Base-by-base conservation (phyloP, 495 filamentous ascomycete genomes). In the Lepidopterella palustris region DNA sequence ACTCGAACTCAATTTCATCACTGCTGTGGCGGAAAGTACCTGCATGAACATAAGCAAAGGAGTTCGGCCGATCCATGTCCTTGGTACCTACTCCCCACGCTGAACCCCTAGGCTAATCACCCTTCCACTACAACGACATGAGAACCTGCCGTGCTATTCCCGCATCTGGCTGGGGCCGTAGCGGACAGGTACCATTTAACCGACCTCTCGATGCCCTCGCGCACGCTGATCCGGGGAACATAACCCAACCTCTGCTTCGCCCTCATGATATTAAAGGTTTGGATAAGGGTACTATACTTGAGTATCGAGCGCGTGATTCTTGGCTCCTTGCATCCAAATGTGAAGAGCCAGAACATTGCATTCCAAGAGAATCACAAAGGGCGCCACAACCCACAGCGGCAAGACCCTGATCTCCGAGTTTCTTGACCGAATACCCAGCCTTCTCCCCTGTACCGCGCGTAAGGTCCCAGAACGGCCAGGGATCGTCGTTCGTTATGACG, bases 161-260 rank as follows among this genome's bases (percentile, higher is more conserved):
- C n/a, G n/a, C n/a, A n/a, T n/a, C n/a, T n/a, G n/a, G n/a, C n/a
- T n/a, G n/a, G n/a, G n/a, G n/a, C n/a, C n/a, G n/a, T n/a, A n/a
- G n/a, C n/a, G 8, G 32, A 45, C 55, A 45, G n/a, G 21, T 53
- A 26, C 45, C 45, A 59, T 8, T 23, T 8, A 11, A 59, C 47
- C 3, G 21, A 27, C 5, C 57, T 6, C 48, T 31, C 53, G 25
- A 53, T 20, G 4, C 45, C 56, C 28, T 59, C 61, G 21, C 55
- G 24, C 50, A 63, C 60, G 28, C 39, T 21, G 10, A 63, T 52
- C 35, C 35, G 27, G 4, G 61, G 50, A 6, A 15, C 11, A 32
- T 59, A 63, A n/a, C 61, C 61, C 21, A 63, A 24, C 31, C 61
- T 9, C 21, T 55, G 26, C 28, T 60, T 63, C 5, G 61, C 57